Conservation (phyloP, 139 green algal species). For the Picochlorum costavermella region DNA sequence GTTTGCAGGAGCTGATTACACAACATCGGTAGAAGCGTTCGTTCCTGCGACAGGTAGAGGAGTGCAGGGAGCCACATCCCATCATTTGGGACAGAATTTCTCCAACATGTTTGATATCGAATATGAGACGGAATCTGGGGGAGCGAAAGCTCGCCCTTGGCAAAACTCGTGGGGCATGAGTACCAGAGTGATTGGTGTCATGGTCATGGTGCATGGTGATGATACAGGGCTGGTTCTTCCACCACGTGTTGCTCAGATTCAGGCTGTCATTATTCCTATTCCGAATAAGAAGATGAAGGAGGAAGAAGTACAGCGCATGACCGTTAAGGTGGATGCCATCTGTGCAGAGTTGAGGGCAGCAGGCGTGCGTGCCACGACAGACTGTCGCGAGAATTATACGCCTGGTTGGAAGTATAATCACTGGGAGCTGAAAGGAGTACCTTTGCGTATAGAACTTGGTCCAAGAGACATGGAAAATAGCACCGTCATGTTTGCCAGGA, state of each 20-base stretch:
- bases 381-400: conserved; percentile 91
- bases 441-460: conserved; percentile 87
- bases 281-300: conserved; percentile 60
- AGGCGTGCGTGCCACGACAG: conserved; percentile 67
- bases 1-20: conserved; percentile 95
- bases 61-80: conserved; percentile 91
- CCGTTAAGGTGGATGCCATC: conserved; percentile 33
- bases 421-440: conserved; percentile 95
- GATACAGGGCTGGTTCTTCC: conserved; percentile 95
- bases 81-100: conserved; percentile 99
- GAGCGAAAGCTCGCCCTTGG: conserved; percentile 69
- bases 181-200: conserved; percentile 92
- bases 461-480: conserved; percentile 85
- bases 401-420: conserved; percentile 99
- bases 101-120: conserved; percentile 78
- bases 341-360: conserved; percentile 26
- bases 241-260: conserved; percentile 72
- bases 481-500: conserved; percentile 67
- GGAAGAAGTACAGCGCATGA: conserved; percentile 47
- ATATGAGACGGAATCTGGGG: conserved; percentile 75
- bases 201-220: conserved; percentile 97
- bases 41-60: conserved; percentile 84
- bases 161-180: conserved; percentile 96
- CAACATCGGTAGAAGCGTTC: conserved; percentile 95
- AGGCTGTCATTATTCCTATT: conserved; percentile 84